A percentile compares a stretch with the other conserved stretches of the same genome.
These are phyloP conservation scores for Phytophthora cactorum DNA, from an alignment of 352 stramenopile genomes.

Conservation along the genomic window DNA sequence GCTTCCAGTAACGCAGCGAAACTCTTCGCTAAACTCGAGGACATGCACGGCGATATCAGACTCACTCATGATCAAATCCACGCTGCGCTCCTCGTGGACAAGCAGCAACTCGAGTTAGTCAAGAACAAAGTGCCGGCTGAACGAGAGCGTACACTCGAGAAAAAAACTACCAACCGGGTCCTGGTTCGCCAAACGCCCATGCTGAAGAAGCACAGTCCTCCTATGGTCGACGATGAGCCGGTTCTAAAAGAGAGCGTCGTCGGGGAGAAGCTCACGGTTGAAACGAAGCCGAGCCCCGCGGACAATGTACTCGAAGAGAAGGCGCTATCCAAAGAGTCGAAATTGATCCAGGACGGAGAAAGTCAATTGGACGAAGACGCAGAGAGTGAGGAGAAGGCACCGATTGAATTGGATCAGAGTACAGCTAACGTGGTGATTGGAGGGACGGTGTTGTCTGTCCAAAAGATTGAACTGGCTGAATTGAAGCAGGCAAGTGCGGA, in stretches of 20 bases:
- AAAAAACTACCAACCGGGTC: not conserved
- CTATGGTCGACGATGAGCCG: not conserved
- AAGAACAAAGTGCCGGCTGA: not conserved
- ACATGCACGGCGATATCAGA: constrained; percentile 18
- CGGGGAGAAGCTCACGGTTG: too few species aligned
- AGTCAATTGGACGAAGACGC: too few species aligned
- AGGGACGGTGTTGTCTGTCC: not conserved
- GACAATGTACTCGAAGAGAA: too few species aligned
- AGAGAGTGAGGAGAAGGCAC: too few species aligned
- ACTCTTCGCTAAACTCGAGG: constrained; percentile 23
- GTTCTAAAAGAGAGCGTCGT: not conserved
- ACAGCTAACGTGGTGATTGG: not conserved
- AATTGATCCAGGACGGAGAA: too few species aligned
- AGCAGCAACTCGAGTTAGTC: not conserved
- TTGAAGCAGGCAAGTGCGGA: not conserved
- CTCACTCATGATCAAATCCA: constrained; percentile 22
- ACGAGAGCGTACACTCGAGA: not conserved
- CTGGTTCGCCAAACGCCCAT: not conserved
- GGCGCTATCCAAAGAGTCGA: too few species aligned
- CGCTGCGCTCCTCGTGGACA: constrained; percentile 11
- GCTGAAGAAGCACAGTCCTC: not conserved
- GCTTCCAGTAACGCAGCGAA: constrained; percentile 8
- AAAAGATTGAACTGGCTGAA: not conserved
- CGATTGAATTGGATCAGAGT: not conserved
- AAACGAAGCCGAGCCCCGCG: too few species aligned